A percentile compares a stretch with the other conserved stretches of the same genome.
Evolutionary conservation across 164 flowering plant genomes (phyloP).

Genomic region (Euptelea pleiosperma): DNA sequence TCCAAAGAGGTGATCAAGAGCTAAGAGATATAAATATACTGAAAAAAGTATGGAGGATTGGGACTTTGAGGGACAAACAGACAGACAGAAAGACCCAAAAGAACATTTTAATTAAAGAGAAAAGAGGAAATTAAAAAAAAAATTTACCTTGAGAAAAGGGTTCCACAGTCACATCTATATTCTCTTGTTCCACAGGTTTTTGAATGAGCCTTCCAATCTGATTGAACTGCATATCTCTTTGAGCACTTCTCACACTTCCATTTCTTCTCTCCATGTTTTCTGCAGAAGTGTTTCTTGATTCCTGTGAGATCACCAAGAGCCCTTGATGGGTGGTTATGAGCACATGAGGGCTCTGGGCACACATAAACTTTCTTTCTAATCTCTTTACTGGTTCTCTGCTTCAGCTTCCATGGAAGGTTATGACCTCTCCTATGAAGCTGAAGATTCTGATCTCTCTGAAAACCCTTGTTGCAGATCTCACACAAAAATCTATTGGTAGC

Average conservation of each 20-base stretch:
- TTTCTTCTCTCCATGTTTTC: constrained; percentile 91
- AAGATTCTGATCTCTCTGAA: constrained; percentile 93
- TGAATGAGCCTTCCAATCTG: constrained; percentile 93
- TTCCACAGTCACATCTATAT: constrained; percentile 91
- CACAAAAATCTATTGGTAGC: constrained; percentile 88
- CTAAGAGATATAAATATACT: background rate
- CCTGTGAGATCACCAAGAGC: constrained; percentile 99
- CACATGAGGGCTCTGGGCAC: constrained; percentile 77
- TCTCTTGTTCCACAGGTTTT: constrained; percentile 91
- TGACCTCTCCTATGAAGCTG: constrained; percentile 96
- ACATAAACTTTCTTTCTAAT: constrained; percentile 67
- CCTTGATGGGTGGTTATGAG: constrained; percentile 80
- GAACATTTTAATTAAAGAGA: constrained; percentile 10
- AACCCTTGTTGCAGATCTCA: constrained; percentile 95
- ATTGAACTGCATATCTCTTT: constrained; percentile 87
- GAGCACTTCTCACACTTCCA: constrained; percentile 90
- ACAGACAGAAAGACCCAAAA: constrained; percentile 10
- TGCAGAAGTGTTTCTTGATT: constrained; percentile 80
- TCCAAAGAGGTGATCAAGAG: constrained; percentile 11
- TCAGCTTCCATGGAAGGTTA: constrained; percentile 93
- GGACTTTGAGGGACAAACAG: constrained; percentile 8
- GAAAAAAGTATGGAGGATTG: constrained; percentile 7
- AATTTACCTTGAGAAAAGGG: constrained; percentile 79
- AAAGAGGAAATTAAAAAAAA: background rate
- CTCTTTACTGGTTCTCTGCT: constrained; percentile 66